Conservation (phyloP, 2,329 filamentous ascomycete genomes). For the Periconia sp. region DNA sequence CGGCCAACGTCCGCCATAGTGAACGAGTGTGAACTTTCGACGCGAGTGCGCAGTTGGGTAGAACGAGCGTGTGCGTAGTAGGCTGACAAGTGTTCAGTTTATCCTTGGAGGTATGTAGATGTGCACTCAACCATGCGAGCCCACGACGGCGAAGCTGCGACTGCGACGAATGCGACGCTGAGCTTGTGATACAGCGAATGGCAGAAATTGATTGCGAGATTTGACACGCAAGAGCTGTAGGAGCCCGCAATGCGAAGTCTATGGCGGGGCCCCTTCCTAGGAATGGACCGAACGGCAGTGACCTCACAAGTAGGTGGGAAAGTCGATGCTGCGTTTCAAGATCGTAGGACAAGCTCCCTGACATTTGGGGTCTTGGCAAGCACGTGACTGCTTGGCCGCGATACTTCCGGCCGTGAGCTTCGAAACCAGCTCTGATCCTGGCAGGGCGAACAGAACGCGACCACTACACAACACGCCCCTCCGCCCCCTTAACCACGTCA, state of each 20-base stretch:
- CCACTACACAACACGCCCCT: constrained; percentile 23
- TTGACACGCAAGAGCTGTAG: no score
- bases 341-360: neutral
- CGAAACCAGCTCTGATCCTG: constrained; percentile 22
- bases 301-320: neutral
- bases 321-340: no score
- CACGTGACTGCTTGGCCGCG: constrained; percentile 18
- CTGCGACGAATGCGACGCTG: no score
- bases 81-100: neutral
- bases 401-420: constrained; percentile 21
- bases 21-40: constrained; percentile 9
- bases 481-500: constrained; percentile 17
- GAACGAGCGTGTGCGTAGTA: no score
- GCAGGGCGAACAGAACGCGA: constrained; percentile 29
- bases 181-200: no score
- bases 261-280: no score
- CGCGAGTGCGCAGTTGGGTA: constrained; percentile 7
- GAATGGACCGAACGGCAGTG: no score
- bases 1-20: constrained; percentile 41
- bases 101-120: neutral
- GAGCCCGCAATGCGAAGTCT: no score
- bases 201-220: no score
- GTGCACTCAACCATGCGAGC: neutral
- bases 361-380: constrained; percentile 19
- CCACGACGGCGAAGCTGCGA: constrained; percentile 4